Evolutionary conservation across 495 filamentous ascomycete genomes (phyloP).

Genomic region (Penicillium malachiteum): DNA sequence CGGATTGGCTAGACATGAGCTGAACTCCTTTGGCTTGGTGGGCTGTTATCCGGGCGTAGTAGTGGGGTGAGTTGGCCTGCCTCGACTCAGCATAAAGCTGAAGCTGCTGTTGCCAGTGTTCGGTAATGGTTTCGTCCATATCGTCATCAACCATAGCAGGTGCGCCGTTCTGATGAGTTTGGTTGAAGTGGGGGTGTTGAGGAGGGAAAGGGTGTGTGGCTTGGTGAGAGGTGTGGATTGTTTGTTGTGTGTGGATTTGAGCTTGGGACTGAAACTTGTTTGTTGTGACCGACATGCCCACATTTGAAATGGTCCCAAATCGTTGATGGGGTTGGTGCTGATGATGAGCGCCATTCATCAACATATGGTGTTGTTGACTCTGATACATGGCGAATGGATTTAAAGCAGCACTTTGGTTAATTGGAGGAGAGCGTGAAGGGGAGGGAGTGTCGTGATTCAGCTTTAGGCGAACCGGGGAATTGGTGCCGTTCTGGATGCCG

Average conservation of each 20-base stretch:
- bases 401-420: conserved; percentile 62
- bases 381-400: conserved; percentile 79
- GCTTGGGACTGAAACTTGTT: conserved; percentile 66
- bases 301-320: conserved; percentile 36
- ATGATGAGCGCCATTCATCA: conserved; percentile 61
- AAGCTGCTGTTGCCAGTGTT: conserved; percentile 88
- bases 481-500: conserved; percentile 56
- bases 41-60: conserved; percentile 61
- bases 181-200: conserved; percentile 78
- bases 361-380: conserved; percentile 70
- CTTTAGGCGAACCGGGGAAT: conserved; percentile 46
- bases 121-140: conserved; percentile 61
- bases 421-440: conserved; percentile 66
- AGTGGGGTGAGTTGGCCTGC: conserved; percentile 60
- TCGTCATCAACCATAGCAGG: conserved; percentile 55
- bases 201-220: conserved; percentile 62
- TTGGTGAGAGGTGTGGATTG: conserved; percentile 65
- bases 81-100: conserved; percentile 72
- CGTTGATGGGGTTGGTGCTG: conserved; percentile 41
- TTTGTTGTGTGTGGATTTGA: conserved; percentile 66
- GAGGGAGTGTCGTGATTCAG: conserved; percentile 64
- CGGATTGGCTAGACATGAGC: conserved; percentile 54
- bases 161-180: conserved; percentile 73
- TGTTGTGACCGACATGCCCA: conserved; percentile 54
- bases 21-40: conserved; percentile 62